These are phyloP conservation scores for Platismatia glauca DNA, from an alignment of 495 filamentous ascomycete species.

Conservation along the genomic window DNA sequence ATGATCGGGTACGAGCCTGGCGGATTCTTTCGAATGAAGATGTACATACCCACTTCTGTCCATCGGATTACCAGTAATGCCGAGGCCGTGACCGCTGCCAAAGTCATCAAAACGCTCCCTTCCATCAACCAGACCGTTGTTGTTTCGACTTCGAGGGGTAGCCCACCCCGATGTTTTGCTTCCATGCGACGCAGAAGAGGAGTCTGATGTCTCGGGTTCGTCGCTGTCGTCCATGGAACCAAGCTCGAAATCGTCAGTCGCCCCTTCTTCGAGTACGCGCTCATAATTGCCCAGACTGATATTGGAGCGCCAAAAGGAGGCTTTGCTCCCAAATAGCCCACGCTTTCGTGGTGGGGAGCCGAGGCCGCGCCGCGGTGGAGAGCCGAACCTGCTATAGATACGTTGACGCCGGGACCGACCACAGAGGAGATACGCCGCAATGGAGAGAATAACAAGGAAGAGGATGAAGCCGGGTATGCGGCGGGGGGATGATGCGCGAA, in stretches of 20 bases:
- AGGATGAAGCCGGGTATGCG: constrained; percentile 66
- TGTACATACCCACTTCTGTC: constrained; percentile 18
- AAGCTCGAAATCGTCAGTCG: constrained; percentile 16
- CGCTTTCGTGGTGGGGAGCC: constrained; percentile 45
- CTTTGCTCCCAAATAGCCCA: constrained; percentile 42
- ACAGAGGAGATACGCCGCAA: constrained; percentile 58
- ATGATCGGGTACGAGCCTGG: not conserved
- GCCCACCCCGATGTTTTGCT: constrained; percentile 53
- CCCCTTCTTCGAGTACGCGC: constrained; percentile 19
- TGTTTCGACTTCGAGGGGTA: constrained; percentile 33
- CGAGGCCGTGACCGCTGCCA: constrained; percentile 18
- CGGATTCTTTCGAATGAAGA: not conserved
- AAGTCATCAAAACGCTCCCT: constrained; percentile 33
- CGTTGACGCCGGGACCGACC: constrained; percentile 62
- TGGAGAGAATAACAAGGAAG: constrained; percentile 61
- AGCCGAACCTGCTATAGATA: constrained; percentile 50
- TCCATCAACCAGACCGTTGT: not conserved
- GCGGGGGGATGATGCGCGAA: constrained; percentile 50
- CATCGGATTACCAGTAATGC: constrained; percentile 20
- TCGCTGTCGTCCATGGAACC: constrained; percentile 14
- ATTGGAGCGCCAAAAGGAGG: constrained; percentile 25
- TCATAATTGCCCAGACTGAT: constrained; percentile 24
- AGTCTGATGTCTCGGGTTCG: constrained; percentile 36
- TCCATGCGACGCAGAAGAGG: constrained; percentile 41
- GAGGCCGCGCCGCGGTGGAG: constrained; percentile 40